Evolutionary conservation across 2,329 filamentous ascomycete species (phyloP), one percentile per base, ranked within the genome.

Genomic region (Gliomastix tumulicola): DNA sequence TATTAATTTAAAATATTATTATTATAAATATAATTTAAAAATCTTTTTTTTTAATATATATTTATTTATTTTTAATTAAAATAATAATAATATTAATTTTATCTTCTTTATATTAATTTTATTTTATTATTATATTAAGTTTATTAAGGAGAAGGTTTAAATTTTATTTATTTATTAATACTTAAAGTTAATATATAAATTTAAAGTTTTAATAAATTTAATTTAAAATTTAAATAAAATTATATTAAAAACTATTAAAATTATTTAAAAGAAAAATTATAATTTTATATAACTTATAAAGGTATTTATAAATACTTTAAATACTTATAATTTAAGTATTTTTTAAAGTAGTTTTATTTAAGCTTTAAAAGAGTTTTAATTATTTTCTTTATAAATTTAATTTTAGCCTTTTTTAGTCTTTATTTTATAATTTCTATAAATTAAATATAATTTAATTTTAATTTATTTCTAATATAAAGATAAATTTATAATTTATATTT

Each of bases 21-120:
- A 2, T 28, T 28, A 28, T 13, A 28, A 28, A 5, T 13, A 13
- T 28, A 28, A 9, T 5, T 3, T 28, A 28, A 28, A 32, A 13
- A 12, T 40, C 11, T 10, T 17, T 10, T 32, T 34, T 19, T 31
- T 2, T 19, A 20, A 28, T 34, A 32, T 40, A 33, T 28, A 33
- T 17, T 36, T 30, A 16, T 10, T 34, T 28, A 13, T 3, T 28
- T 9, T 15, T 28, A 28, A 28, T 9, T 28, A 28, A 13, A 21
- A 22, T 22, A n/a, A 2, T 22, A 38, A 32, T 16, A 6, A 32
- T 30, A 28, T 19, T 27, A 18, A 3, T 16, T 20, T 33, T 10
- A 27, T 22, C 18, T 13, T 33, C 12, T 17, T 33, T 33, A 18
- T 18, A 13, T n/a, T 15, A 18, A 33, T 18, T 15, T 9, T n/a